These are phyloP conservation scores for Penicillium canescens DNA, from an alignment of 495 filamentous ascomycete species.

Conservation along the genomic window DNA sequence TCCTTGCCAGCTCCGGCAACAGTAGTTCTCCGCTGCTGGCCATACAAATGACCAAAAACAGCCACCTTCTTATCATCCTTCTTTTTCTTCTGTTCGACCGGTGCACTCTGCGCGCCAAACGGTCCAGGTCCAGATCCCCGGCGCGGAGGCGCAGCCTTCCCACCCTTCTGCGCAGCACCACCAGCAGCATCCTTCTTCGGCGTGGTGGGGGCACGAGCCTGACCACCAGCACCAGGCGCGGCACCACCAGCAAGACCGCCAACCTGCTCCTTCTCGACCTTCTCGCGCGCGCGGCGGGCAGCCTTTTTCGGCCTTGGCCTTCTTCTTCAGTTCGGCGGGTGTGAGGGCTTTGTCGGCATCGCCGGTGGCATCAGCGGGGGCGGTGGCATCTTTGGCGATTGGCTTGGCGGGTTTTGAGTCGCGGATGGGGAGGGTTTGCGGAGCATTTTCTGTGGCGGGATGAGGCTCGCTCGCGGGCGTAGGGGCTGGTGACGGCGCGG, in stretches of 20 bases:
- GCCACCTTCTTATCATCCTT: conserved; percentile 71
- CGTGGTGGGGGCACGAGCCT: conserved; percentile 32
- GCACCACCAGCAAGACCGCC: conserved; percentile 27
- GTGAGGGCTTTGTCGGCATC: conserved; percentile 52
- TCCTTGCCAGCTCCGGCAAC: conserved; percentile 80
- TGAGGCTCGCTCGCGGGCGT: conserved; percentile 13
- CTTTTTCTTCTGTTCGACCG: conserved; percentile 42
- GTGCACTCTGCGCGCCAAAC: conserved; percentile 29
- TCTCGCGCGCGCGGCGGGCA: conserved; percentile 67
- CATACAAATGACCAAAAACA: conserved; percentile 84
- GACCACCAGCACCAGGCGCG: conserved; percentile 19
- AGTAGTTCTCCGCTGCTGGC: conserved; percentile 66
- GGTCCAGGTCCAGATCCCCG: conserved; percentile 38
- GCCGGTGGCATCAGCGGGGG: conserved; percentile 9
- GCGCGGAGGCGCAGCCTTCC: conserved; percentile 35
- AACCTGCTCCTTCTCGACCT: conserved; percentile 38
- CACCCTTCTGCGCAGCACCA: conserved; percentile 35
- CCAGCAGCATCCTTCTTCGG: conserved; percentile 46
- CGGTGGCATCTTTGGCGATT: conserved; percentile 27
- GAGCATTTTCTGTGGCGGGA: conserved; percentile 19
- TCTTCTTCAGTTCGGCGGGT: conserved; percentile 71
- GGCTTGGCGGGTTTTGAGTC: conserved; percentile 28
- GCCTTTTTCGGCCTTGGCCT: conserved; percentile 80
- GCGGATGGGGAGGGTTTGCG: conserved; percentile 27
- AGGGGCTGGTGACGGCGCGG: conserved; percentile 13